These are phyloP conservation scores for Mortierella sp. DNA, from an alignment of 371 early-diverging fungal species.

Conservation along the genomic window DNA sequence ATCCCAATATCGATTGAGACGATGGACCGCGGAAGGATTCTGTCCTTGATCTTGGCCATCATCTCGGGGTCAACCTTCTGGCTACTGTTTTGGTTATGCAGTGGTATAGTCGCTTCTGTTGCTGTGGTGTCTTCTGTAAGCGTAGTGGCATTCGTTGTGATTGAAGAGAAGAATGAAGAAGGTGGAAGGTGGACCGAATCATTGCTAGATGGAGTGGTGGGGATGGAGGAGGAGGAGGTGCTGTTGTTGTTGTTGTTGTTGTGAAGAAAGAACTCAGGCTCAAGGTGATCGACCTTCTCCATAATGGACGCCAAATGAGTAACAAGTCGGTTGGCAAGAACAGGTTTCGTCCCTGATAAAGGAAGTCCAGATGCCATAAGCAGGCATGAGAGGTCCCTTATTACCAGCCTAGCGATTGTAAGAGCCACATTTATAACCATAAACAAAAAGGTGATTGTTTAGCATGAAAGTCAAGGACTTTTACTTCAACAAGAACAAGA, in stretches of 20 bases:
- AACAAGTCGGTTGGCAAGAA: conserved; percentile 24
- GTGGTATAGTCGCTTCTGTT: background rate
- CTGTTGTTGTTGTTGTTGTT: background rate
- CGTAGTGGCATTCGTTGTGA: no score
- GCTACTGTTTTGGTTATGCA: background rate
- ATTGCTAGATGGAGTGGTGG: background rate
- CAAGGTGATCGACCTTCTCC: conserved; percentile 13
- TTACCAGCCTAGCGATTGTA: conserved; percentile 11
- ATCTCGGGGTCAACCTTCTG: background rate
- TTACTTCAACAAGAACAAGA: background rate
- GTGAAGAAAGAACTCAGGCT: conserved; percentile 1
- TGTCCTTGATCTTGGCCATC: conserved; percentile 19
- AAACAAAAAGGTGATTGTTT: background rate
- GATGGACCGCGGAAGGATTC: conserved; percentile 58
- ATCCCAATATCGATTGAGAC: conserved; percentile 84
- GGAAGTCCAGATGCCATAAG: conserved; percentile 32
- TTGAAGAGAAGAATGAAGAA: background rate
- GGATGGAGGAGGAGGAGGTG: background rate
- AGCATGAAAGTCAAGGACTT: background rate
- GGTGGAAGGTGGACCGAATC: background rate
- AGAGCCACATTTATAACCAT: background rate
- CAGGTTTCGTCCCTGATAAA: conserved; percentile 35
- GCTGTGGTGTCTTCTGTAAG: background rate
- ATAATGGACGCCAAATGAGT: conserved; percentile 24
- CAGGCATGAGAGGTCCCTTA: conserved; percentile 23